These are phyloP conservation scores for Wickerhamomyces sp. DNA, from an alignment of 1,139 yeast genomes.

Conservation along the genomic window DNA sequence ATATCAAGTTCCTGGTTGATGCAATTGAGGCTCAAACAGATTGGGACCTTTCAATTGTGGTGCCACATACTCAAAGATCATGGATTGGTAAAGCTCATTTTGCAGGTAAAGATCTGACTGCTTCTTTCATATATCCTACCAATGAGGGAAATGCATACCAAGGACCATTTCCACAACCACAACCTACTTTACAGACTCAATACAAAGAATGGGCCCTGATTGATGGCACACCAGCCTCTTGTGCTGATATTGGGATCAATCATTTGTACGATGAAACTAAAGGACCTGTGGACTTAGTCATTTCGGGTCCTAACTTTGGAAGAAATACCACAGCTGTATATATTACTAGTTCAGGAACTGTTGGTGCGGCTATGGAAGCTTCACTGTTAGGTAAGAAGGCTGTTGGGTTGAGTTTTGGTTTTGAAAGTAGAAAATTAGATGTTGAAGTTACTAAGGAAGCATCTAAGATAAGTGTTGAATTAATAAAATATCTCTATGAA, in stretches of 20 bases:
- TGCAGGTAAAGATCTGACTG: constrained; percentile 72
- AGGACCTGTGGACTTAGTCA: constrained; percentile 72
- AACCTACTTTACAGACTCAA: constrained; percentile 31
- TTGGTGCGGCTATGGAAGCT: constrained; percentile 97
- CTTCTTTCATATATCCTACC: constrained; percentile 58
- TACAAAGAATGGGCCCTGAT: constrained; percentile 79
- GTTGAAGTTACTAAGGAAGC: constrained; percentile 57
- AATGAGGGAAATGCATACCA: constrained; percentile 46
- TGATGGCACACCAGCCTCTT: constrained; percentile 94
- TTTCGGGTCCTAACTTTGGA: constrained; percentile 95
- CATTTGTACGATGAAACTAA: constrained; percentile 49
- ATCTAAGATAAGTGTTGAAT: constrained; percentile 57
- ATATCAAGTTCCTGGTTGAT: constrained; percentile 74
- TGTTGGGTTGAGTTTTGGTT: constrained; percentile 82
- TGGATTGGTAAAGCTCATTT: constrained; percentile 98
- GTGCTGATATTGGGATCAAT: constrained; percentile 85
- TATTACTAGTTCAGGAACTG: constrained; percentile 90
- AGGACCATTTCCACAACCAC: constrained; percentile 64
- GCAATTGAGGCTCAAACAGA: constrained; percentile 60
- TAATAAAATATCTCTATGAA: constrained; percentile 52
- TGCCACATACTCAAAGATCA: constrained; percentile 78
- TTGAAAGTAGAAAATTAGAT: constrained; percentile 48
- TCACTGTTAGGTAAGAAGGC: constrained; percentile 72
- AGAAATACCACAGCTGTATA: constrained; percentile 88
- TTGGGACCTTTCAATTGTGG: constrained; percentile 82